Evolutionary conservation across 768 basidiomycete genomes (phyloP), one percentile per base, ranked within the genome.

Genomic region (Tephrocybe rancida): DNA sequence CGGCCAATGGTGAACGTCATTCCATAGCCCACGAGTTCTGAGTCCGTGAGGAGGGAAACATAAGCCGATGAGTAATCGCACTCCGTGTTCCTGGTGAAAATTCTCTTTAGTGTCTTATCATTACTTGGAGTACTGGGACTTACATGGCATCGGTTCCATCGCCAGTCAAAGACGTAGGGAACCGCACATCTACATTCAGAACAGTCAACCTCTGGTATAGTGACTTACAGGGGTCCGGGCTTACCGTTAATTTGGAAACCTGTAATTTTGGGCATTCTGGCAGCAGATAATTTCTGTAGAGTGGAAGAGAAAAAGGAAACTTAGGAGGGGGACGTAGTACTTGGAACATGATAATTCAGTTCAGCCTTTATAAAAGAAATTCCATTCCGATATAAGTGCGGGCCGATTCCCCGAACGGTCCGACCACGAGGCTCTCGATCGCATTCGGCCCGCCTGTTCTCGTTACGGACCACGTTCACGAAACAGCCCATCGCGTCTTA

Each of bases 61-160:
- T 97, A 97, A 5, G 95, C 95, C 2, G 94, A 91, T 2, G 92
- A 95, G 72, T 97, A 97, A 73, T 97, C 95, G 71, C 94, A 96
- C 51, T 92, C 92, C 27, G 90, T 89, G 70, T 97, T 96, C 93
- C 90, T 92, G 55, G n/a, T 26, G 11, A 27, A 37, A 37, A 37
- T 37, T 37, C 5, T 13, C 22, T 10, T 50, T 27, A 21, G 39
- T 34, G 43, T 18, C n/a, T n/a, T 37, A 8, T 19, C 21, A 2
- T 21, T 16, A 27, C 3, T 9, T 1, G n/a, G n/a, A n/a, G n/a
- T n/a, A n/a, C 13, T 26, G n/a, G n/a, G 29, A 64, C 77, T 60
- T 65, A 90, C 92, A 95, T 96, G 8, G 94, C 94, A 76, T 97
- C 94, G 26, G 92, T 88, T 5, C 95, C 94, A 77, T 95, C 94